Conservation (phyloP, 805 yeast species). For the Schwanniomyces sp. region DNA sequence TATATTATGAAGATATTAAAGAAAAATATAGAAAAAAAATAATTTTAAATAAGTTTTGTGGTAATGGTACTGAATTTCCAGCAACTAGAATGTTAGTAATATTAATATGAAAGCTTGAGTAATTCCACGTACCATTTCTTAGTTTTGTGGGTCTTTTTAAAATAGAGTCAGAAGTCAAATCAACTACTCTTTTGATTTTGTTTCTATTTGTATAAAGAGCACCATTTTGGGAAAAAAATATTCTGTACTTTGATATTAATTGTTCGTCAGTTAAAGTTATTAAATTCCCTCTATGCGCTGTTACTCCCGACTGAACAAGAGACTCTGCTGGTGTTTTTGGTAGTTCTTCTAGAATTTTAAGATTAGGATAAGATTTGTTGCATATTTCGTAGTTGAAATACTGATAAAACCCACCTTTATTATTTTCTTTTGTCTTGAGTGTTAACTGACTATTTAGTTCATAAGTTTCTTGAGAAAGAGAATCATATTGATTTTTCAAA, state of each 20-base stretch:
- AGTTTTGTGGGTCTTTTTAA: not conserved
- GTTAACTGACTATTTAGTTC: conserved; percentile 17
- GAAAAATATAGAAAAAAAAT: not conserved
- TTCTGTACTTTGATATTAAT: conserved; percentile 39
- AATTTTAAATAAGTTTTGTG: not conserved
- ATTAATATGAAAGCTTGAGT: not conserved
- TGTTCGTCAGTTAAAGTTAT: conserved; percentile 46
- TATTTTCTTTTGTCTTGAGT: conserved; percentile 11
- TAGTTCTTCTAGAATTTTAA: conserved; percentile 42
- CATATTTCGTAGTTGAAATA: conserved; percentile 27
- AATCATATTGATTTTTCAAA: conserved; percentile 44
- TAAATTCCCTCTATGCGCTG: conserved; percentile 47
- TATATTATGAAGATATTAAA: not conserved
- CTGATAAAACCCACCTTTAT: conserved; percentile 11
- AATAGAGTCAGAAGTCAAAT: conserved; percentile 11
- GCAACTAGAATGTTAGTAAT: not conserved
- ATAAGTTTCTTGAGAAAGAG: conserved; percentile 27
- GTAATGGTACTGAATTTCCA: not conserved
- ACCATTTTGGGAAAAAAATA: conserved; percentile 47
- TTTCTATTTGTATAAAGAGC: conserved; percentile 24
- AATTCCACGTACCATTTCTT: not conserved
- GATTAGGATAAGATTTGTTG: conserved; percentile 28
- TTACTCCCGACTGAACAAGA: conserved; percentile 51
- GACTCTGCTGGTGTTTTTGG: conserved; percentile 44
- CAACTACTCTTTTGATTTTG: conserved; percentile 16